A percentile compares a stretch with the other conserved stretches of the same genome.
Evolutionary conservation across 2,329 filamentous ascomycete species (phyloP).

Genomic region (Colletotrichum ledebouriae): DNA sequence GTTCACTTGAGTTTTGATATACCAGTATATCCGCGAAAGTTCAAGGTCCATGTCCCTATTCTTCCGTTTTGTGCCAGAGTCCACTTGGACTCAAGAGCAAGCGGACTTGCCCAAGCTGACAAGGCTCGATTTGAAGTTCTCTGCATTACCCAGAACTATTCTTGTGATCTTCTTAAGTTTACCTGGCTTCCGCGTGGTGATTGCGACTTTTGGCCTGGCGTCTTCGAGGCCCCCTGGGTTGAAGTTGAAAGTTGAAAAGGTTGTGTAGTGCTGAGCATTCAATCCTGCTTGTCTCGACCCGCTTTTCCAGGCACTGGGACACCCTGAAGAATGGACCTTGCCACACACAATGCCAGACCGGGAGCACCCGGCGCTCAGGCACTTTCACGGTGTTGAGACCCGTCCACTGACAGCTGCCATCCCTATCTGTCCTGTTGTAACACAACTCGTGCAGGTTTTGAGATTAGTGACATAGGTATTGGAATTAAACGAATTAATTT

Average conservation of each 20-base stretch:
- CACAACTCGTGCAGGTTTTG: not conserved
- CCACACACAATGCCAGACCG: constrained; percentile 23
- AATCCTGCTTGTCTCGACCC: too few relatives aligned
- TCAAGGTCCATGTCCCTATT: too few relatives aligned
- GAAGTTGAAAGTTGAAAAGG: not conserved
- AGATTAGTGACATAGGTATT: not conserved
- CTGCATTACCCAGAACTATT: too few relatives aligned
- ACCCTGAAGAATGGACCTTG: constrained; percentile 3
- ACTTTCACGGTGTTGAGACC: not conserved
- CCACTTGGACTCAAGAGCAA: too few relatives aligned
- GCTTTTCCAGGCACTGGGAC: too few relatives aligned
- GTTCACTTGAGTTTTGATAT: not conserved
- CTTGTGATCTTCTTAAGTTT: too few relatives aligned
- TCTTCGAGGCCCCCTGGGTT: not conserved
- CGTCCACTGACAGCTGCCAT: constrained; percentile 24
- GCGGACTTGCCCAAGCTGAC: too few relatives aligned
- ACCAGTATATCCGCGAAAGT: too few relatives aligned
- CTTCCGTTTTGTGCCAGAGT: too few relatives aligned
- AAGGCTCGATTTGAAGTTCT: too few relatives aligned
- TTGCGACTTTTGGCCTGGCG: too few relatives aligned
- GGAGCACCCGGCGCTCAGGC: constrained; percentile 6
- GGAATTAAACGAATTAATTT: not conserved
- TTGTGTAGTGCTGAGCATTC: not conserved
- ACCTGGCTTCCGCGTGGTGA: too few relatives aligned
- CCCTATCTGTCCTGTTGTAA: not conserved